Base-by-base conservation (phyloP, 2,329 filamentous ascomycete genomes). In the Fonsecaea multimorphosa region DNA sequence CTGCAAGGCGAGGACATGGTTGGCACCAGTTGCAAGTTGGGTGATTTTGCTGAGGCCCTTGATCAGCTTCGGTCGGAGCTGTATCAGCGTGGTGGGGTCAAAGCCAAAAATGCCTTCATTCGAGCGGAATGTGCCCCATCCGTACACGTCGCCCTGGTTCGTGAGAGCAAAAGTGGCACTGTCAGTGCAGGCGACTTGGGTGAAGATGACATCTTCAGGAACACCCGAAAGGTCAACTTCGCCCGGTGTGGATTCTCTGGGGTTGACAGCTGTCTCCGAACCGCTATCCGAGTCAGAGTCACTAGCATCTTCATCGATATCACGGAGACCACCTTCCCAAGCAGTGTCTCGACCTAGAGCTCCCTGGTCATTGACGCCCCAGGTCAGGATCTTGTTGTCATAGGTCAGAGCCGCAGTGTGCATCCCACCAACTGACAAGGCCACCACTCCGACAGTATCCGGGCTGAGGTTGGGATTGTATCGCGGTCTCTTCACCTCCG, bases 301-400 rank as follows among this genome's bases (percentile, higher is more conserved):
- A 52, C 58, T 60, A 27, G 70, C 68, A 82, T 72, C 67, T 19
- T 72, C 74, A 58, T 76, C 74, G 31, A 75, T 72, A 51, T 74
- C 75, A 49, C 65, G 72, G 54, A 74, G 58, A 38, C 73, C 73
- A 46, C 73, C 73, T 9, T 73, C 73, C 82, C 86, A 88, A 11
- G 80, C 80, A 3, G 90, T 93, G 74, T 91, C 86, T 73, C 92
- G 85, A 51, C 91, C 92, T 22, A 95, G 84, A 7, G 91, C 90
- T 68, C 89, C 89, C 73, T 92, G 87, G 74, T 94, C 91, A 75
- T 95, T 95, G 71, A 94, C 91, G 60, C 92, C 92, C 92, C 91
- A 96, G n/a, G 91, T 93, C 61, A 93, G 79, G 70, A 95, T 90
- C 78, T 86, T 88, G 81, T 92, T 91, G 76, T 93, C 89, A 66